A percentile compares a stretch with the other conserved stretches of the same genome.
Evolutionary conservation across 129 eudicot species (phyloP).

Genomic region (Artemisia annua): DNA sequence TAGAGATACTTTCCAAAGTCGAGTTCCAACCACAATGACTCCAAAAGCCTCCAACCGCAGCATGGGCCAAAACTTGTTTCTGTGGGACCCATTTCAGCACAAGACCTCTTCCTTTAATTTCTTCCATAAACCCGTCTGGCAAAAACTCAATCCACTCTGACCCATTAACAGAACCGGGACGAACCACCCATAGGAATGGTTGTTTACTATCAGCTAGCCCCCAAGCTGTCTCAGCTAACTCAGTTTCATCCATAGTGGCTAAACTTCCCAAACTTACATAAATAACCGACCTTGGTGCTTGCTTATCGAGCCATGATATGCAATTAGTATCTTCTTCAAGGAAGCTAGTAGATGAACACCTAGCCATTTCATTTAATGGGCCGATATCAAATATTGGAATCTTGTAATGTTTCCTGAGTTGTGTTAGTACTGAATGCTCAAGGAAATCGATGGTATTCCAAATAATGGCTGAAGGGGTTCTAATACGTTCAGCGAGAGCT

Average conservation of each 20-base stretch:
- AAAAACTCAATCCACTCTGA: constrained; percentile 41
- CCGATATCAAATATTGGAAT: constrained; percentile 52
- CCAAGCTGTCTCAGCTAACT: constrained; percentile 54
- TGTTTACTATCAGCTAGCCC: constrained; percentile 53
- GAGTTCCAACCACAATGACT: constrained; percentile 72
- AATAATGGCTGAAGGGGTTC: constrained; percentile 46
- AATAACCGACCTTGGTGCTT: constrained; percentile 47
- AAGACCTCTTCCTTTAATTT: constrained; percentile 36
- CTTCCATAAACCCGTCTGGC: constrained; percentile 37
- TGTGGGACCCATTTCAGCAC: constrained; percentile 59
- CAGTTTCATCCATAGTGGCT: constrained; percentile 38
- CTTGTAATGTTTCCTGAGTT: constrained; percentile 35
- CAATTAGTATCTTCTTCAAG: constrained; percentile 38
- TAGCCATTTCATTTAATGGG: constrained; percentile 42
- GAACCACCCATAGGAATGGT: constrained; percentile 58
- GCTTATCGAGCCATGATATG: constrained; percentile 59
- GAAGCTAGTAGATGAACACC: constrained; percentile 41
- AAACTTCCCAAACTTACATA: constrained; percentile 58
- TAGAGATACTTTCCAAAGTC: constrained; percentile 46
- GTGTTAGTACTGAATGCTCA: constrained; percentile 37
- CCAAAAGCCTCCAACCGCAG: constrained; percentile 53
- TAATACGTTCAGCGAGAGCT: constrained; percentile 16
- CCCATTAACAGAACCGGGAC: constrained; percentile 51
- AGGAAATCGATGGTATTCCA: constrained; percentile 60
- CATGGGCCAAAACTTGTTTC: constrained; percentile 49